Evolutionary conservation across 768 basidiomycete genomes (phyloP), one percentile per base, ranked within the genome.

Genomic region (Panus rudis): DNA sequence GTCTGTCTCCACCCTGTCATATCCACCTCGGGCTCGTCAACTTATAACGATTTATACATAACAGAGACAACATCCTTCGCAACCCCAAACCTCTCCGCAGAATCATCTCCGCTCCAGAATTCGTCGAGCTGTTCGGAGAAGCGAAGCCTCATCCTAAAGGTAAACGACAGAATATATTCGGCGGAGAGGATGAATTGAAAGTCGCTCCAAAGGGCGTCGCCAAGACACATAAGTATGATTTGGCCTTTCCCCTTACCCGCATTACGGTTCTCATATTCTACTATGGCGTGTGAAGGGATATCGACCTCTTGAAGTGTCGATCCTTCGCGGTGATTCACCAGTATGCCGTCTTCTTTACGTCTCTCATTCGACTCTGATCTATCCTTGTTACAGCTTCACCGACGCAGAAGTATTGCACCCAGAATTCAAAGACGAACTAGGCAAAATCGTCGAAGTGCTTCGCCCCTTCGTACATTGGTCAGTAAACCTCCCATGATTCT

Each of bases 141-240:
- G 70, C 90, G 0, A 67, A 63, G 39, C 79, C 78, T 1, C 67
- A 76, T 49, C 68, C 76, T 13, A 71, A 82, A 43, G 84, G 86
- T 14, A 63, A 67, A 43, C 65, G 81, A 39, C 73, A 75, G 56
- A 94, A 73, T 55, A 77, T 99, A 2, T 99, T 93, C 60, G 93
- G 94, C 0, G 59, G 63, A 43, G 90, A 93, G 2, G 92, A 91
- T 52, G 83, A 91, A 57, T 66, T 96, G 23, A 97, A 96, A 66
- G 79, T 78, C 0, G 89, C 92, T 4, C 93, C 93, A 1, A 97
- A 96, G 56, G 93, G 92, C 0, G 65, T 94, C 7, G 76, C 77
- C 40, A 98, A 92, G 63, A 73, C 72, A 23, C 92, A 97, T 58
- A 70, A 71, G 86, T 88, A 43, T 14, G 72, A 54, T n/a, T 8